Percentiles rank a stretch among this genome's conserved stretches.
phyloP scores from a whole-genome alignment of 305 asterid species.

The Rubia tinctorum region DNA sequence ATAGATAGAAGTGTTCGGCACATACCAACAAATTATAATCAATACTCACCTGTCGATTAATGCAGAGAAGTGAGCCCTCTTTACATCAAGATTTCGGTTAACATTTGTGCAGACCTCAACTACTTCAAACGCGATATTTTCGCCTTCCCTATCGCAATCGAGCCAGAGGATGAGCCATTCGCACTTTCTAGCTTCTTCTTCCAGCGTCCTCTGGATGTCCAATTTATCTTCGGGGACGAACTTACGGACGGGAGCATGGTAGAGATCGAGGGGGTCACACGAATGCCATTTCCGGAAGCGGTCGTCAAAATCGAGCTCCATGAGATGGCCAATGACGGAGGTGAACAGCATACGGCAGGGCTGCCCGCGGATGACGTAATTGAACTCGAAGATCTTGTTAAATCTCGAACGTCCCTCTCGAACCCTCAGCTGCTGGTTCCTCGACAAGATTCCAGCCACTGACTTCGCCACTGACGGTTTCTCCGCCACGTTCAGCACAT shows the following conservation, averaged over 20 bases:
- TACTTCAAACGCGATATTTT: slow-evolving; percentile 96
- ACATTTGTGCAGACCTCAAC: slow-evolving; percentile 77
- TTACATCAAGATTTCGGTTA: slow-evolving; percentile 66
- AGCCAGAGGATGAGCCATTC: slow-evolving; percentile 99
- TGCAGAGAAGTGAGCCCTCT: slow-evolving; percentile 98
- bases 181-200: slow-evolving; percentile 85
- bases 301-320: slow-evolving; percentile 92
- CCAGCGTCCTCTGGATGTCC: slow-evolving; percentile 85
- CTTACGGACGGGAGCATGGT: slow-evolving; percentile 77
- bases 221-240: slow-evolving; percentile 87
- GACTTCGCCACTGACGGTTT: slow-evolving; percentile 99
- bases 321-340: slow-evolving; percentile 94
- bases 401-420: slow-evolving; percentile 84
- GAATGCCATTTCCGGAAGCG: slow-evolving; percentile 96
- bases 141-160: slow-evolving; percentile 98
- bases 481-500: slow-evolving; percentile 96
- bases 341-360: slow-evolving; percentile 83
- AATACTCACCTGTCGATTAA: slow-evolving; percentile 63
- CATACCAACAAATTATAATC: slow-evolving; percentile 22
- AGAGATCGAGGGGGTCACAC: slow-evolving; percentile 89
- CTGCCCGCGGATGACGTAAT: slow-evolving; percentile 51
- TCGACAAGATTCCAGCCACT: slow-evolving; percentile 75
- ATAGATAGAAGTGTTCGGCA: background rate
- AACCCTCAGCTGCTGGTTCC: slow-evolving; percentile 49
- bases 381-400: slow-evolving; percentile 89